Evolutionary conservation across 140 eudicot genomes (phyloP).

Genomic region (Cichorium intybus): DNA sequence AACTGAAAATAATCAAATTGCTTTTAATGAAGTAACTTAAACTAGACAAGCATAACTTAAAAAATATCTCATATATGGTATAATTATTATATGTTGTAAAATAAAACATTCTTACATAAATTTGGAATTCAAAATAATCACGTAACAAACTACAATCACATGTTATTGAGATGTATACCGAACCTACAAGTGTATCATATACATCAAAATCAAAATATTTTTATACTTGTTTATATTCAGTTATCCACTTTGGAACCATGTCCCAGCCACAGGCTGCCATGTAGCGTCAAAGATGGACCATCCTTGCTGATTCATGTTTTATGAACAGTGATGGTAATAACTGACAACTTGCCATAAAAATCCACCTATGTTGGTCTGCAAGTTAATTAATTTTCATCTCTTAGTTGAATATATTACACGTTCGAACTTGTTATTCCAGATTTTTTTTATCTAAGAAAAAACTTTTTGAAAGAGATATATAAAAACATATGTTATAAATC

Average conservation of each 20-base stretch:
- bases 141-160: slow-evolving; percentile 5
- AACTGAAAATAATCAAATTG: not conserved
- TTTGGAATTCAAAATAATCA: not conserved
- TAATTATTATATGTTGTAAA: not conserved
- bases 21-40: not conserved
- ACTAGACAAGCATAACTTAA: not conserved
- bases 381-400: too few relatives aligned
- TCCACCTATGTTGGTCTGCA: not conserved
- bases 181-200: slow-evolving; percentile 26
- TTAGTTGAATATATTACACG: too few relatives aligned
- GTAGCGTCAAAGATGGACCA: not conserved
- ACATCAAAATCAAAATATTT: slow-evolving; percentile 19
- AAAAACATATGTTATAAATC: not conserved
- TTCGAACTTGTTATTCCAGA: too few relatives aligned
- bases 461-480: not conserved
- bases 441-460: too few relatives aligned
- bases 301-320: slow-evolving; percentile 12
- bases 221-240: not conserved
- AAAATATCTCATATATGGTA: not conserved
- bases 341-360: not conserved
- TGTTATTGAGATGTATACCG: not conserved
- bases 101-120: not conserved
- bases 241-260: not conserved
- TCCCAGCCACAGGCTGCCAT: slow-evolving; percentile 10
- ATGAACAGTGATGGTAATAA: not conserved